Evolutionary conservation across 163 green algal genomes (phyloP).

Genomic region (Scenedesmus sp.): DNA sequence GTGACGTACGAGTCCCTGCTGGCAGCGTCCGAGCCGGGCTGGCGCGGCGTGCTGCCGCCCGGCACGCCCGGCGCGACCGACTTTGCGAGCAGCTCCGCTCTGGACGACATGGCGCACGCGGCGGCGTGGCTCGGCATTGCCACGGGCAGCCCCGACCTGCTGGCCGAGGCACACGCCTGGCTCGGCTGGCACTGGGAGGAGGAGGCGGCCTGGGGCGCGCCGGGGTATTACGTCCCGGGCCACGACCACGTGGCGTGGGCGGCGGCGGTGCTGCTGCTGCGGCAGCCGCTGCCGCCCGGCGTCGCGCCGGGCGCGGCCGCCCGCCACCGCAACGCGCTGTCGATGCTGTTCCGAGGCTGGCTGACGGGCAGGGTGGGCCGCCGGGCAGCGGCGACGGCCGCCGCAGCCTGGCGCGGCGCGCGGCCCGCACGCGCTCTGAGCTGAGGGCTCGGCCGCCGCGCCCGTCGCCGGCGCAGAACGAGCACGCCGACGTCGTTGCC

Average conservation of each 20-base stretch:
- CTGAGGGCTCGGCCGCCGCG: slow-evolving; percentile 3
- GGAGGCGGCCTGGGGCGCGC: slow-evolving; percentile 8
- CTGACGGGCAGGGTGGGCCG: slow-evolving; percentile 3
- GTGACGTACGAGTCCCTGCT: too few relatives aligned
- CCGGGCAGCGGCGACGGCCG: neutral
- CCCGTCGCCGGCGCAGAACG: slow-evolving; percentile 15
- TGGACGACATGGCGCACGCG: slow-evolving; percentile 40
- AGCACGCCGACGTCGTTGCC: neutral
- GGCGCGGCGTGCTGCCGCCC: slow-evolving; percentile 21
- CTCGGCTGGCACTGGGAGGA: slow-evolving; percentile 2
- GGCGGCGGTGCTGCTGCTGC: slow-evolving; percentile 8
- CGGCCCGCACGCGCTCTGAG: too few relatives aligned
- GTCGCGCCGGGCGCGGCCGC: neutral
- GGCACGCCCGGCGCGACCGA: too few relatives aligned
- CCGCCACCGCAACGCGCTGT: slow-evolving; percentile 11
- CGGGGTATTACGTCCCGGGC: slow-evolving; percentile 12
- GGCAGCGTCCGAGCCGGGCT: too few relatives aligned
- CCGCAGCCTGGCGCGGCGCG: too few relatives aligned
- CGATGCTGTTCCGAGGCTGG: slow-evolving; percentile 20
- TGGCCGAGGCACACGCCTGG: neutral
- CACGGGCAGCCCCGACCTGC: neutral
- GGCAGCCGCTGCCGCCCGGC: neutral
- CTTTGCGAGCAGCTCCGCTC: slow-evolving; percentile 30
- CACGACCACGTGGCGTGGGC: slow-evolving; percentile 36
- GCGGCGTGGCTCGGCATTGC: slow-evolving; percentile 21